Evolutionary conservation across 768 basidiomycete genomes (phyloP).

Genomic region (Termitomyces sp.): DNA sequence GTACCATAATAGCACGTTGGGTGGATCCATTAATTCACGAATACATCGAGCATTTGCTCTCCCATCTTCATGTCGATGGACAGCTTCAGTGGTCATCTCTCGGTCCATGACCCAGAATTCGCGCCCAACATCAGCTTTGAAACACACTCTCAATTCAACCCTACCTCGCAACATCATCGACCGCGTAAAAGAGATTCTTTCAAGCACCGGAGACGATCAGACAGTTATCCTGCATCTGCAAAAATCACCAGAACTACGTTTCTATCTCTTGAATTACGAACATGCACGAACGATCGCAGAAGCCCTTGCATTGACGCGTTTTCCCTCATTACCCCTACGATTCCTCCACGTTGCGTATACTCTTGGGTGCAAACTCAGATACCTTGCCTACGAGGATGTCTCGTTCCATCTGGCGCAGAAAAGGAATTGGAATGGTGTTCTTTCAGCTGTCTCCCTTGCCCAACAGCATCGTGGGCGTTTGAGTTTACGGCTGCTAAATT

Average conservation of each 20-base stretch:
- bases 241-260: conserved; percentile 15
- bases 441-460: conserved; percentile 45
- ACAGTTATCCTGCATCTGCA: conserved; percentile 14
- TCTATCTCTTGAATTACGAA: conserved; percentile 29
- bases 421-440: conserved; percentile 49
- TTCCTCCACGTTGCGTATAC: conserved; percentile 45
- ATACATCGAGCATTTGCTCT: conserved; percentile 5
- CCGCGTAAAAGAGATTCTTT: conserved; percentile 7
- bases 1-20: conserved; percentile 32
- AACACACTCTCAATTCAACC: background rate
- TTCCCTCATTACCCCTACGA: conserved; percentile 38
- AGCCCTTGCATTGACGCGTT: conserved; percentile 26
- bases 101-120: background rate
- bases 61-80: conserved; percentile 4
- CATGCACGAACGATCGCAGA: conserved; percentile 28
- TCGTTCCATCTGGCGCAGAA: conserved; percentile 44
- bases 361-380: conserved; percentile 47
- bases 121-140: background rate
- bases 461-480: conserved; percentile 44
- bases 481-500: conserved; percentile 62
- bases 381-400: conserved; percentile 56
- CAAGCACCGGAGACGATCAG: background rate
- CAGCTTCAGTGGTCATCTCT: background rate
- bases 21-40: conserved; percentile 14
- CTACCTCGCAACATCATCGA: conserved; percentile 7